Percentiles rank a stretch among this genome's conserved stretches.
These are phyloP conservation scores for Quercus lobata DNA, from an alignment of 331 rosid genomes.

Conservation along the genomic window DNA sequence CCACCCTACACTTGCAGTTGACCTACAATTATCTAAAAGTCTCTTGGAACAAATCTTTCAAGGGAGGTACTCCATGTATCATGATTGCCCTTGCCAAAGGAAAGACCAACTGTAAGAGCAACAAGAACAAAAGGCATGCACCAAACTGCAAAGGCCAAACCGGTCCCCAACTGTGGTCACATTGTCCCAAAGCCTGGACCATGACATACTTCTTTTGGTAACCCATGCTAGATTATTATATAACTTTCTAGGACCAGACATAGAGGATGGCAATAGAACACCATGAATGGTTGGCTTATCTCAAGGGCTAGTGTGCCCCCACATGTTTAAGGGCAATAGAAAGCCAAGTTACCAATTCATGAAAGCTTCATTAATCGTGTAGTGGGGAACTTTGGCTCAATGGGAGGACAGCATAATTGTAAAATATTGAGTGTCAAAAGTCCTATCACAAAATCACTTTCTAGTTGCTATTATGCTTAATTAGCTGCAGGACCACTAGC, in stretches of 20 bases:
- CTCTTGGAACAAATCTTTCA: background rate
- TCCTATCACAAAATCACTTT: background rate
- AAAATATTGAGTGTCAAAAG: background rate
- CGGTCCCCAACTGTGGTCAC: background rate
- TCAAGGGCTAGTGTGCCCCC: background rate
- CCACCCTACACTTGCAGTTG: background rate
- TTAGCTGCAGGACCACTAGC: background rate
- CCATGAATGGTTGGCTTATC: background rate
- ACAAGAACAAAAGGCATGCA: background rate
- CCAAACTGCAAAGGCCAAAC: background rate
- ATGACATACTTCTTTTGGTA: background rate
- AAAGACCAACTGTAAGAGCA: background rate
- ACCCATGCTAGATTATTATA: background rate
- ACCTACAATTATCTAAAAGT: background rate
- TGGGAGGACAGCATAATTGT: background rate
- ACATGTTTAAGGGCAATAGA: background rate
- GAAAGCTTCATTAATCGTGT: too few relatives aligned
- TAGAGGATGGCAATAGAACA: background rate
- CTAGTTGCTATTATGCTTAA: background rate
- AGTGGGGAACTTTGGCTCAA: too few relatives aligned
- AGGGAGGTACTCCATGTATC: background rate
- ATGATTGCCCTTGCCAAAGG: background rate
- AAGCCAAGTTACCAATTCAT: background rate
- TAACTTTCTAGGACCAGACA: background rate
- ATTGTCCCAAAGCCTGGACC: background rate